Conservation (phyloP, 2,329 filamentous ascomycete genomes). For the Penicillium sp. region DNA sequence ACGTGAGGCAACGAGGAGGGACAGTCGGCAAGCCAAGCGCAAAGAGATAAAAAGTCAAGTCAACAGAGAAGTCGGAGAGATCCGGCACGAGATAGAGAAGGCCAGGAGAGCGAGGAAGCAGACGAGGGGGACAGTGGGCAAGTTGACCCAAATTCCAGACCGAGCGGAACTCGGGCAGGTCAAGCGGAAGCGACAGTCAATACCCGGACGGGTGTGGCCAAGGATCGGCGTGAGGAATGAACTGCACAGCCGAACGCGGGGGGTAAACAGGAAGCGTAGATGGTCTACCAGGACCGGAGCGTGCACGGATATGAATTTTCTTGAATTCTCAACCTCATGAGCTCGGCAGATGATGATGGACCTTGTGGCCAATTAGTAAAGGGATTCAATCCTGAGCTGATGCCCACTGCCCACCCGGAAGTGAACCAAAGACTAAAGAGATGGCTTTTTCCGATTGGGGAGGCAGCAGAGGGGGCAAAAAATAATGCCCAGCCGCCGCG, state of each 20-base stretch:
- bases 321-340: not conserved
- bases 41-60: too few species aligned
- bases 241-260: conserved; percentile 14
- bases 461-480: not conserved
- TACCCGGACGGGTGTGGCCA: not conserved
- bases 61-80: too few species aligned
- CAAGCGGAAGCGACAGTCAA: conserved; percentile 2
- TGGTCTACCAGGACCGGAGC: conserved; percentile 13
- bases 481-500: not conserved
- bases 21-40: too few species aligned
- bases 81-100: not conserved
- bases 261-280: not conserved
- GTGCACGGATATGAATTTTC: not conserved
- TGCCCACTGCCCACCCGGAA: too few species aligned
- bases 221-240: conserved; percentile 11
- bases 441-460: too few species aligned
- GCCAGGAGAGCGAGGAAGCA: conserved; percentile 5
- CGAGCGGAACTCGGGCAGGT: conserved; percentile 4
- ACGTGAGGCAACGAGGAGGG: conserved; percentile 7
- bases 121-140: not conserved
- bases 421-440: too few species aligned
- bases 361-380: too few species aligned
- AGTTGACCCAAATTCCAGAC: not conserved
- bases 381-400: too few species aligned
- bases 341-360: too few species aligned